These are phyloP conservation scores for Coemansia sp. DNA, from an alignment of 192 early-diverging fungal genomes.

Conservation along the genomic window DNA sequence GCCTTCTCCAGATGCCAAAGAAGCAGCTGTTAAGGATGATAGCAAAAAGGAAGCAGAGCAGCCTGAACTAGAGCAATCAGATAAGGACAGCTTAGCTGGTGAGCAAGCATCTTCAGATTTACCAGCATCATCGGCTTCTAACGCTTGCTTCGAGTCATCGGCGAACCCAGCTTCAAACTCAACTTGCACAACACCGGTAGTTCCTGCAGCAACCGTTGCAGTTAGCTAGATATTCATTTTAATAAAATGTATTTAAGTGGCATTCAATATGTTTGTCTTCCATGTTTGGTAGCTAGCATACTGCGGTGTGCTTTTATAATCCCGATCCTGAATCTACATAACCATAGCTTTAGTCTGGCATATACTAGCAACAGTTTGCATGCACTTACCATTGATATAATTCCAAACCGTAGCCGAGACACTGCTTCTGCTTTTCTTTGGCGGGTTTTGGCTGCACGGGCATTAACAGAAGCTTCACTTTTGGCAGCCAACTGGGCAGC, in stretches of 20 bases:
- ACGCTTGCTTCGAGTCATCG: conserved; percentile 1
- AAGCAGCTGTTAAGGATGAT: too few relatives aligned
- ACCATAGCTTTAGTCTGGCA: neutral
- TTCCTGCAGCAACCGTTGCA: neutral
- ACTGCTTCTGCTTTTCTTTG: conserved; percentile 8
- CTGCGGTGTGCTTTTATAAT: conserved; percentile 25
- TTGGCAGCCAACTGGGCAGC: conserved; percentile 6
- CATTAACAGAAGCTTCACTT: conserved; percentile 1
- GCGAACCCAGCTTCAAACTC: neutral
- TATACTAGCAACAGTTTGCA: neutral
- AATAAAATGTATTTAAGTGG: neutral
- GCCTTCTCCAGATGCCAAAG: neutral
- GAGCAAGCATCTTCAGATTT: too few relatives aligned
- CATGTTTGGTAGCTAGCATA: conserved; percentile 38
- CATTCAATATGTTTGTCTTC: conserved; percentile 6
- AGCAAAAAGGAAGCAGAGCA: too few relatives aligned
- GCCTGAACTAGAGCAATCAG: too few relatives aligned
- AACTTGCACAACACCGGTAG: neutral
- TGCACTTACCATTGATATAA: conserved; percentile 31
- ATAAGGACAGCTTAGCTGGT: too few relatives aligned
- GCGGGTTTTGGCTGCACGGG: neutral
- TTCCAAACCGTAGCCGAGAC: conserved; percentile 39
- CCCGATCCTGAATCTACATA: conserved; percentile 24
- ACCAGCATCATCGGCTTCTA: too few relatives aligned
- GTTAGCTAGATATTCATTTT: neutral